Conservation (phyloP, 2,329 filamentous ascomycete species). For the Alternaria arbusti region DNA sequence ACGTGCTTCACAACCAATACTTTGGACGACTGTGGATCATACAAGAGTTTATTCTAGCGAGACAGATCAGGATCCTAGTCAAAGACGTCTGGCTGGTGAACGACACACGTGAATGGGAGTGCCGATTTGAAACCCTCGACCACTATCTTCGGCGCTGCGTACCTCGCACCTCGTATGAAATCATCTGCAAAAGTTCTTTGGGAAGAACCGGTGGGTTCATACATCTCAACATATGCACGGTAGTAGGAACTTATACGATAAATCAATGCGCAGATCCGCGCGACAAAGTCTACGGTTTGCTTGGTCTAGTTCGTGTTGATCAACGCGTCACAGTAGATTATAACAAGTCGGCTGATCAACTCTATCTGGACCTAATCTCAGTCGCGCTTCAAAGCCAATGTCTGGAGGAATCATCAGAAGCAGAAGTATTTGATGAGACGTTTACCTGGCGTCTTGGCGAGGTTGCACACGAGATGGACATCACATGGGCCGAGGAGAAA, state of each 20-base stretch:
- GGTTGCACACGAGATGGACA: no score
- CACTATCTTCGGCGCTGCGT: no score
- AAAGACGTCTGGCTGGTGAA: not conserved
- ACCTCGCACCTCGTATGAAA: accelerated
- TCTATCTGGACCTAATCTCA: accelerated
- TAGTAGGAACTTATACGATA: no score
- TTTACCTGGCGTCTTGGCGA: no score
- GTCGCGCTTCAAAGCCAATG: not conserved
- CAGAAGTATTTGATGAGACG: no score
- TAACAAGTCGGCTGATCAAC: not conserved
- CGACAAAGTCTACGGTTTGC: not conserved
- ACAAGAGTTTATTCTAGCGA: not conserved
- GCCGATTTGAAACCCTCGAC: not conserved
- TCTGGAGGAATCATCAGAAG: not conserved
- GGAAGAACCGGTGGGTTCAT: not conserved
- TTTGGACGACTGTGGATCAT: not conserved
- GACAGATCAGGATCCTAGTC: not conserved
- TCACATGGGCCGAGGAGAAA: no score
- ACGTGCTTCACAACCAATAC: not conserved
- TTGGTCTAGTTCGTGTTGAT: accelerated
- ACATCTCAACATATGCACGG: no score
- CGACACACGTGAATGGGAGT: not conserved
- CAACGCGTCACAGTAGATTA: not conserved
- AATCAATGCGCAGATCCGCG: not conserved
- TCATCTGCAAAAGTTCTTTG: not conserved